phyloP scores from a whole-genome alignment of 2,329 filamentous ascomycete species.

The Verticillium longisporum region DNA sequence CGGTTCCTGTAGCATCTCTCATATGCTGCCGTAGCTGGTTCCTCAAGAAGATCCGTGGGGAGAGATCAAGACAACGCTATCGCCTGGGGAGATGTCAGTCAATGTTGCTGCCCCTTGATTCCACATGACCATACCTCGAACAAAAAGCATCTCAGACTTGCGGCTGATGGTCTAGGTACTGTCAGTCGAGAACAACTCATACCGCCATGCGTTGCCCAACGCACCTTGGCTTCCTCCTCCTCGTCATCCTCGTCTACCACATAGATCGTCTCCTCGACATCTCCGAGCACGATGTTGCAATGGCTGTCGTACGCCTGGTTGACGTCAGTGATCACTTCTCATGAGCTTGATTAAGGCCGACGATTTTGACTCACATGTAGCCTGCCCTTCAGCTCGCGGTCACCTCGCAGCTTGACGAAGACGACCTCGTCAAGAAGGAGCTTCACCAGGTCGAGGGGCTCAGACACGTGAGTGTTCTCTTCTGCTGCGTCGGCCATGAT shows the following conservation, averaged over 20 bases:
- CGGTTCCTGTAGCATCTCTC: neutral
- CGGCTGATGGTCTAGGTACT: constrained; percentile 74
- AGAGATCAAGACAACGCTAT: constrained; percentile 67
- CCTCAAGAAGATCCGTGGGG: constrained; percentile 43
- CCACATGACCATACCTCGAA: constrained; percentile 62
- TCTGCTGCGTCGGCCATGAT: constrained; percentile 81
- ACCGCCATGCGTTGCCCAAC: constrained; percentile 11
- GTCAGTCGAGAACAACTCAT: neutral
- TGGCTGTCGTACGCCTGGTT: constrained; percentile 92
- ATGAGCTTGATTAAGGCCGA: constrained; percentile 7
- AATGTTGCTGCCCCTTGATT: neutral
- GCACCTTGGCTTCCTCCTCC: constrained; percentile 67
- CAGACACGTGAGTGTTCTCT: constrained; percentile 65
- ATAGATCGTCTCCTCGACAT: constrained; percentile 97
- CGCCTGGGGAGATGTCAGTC: constrained; percentile 41
- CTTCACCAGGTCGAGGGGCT: constrained; percentile 93
- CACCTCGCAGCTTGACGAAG: constrained; percentile 93
- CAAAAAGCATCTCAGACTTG: constrained; percentile 98
- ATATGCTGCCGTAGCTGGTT: neutral
- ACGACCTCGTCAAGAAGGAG: constrained; percentile 93
- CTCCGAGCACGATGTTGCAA: constrained; percentile 92
- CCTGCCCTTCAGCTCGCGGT: constrained; percentile 90
- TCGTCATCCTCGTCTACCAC: constrained; percentile 82
- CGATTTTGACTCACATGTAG: constrained; percentile 64
- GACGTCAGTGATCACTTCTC: constrained; percentile 4